Base-by-base conservation (phyloP, 2,329 filamentous ascomycete genomes). In the Epichloe glyceriae region DNA sequence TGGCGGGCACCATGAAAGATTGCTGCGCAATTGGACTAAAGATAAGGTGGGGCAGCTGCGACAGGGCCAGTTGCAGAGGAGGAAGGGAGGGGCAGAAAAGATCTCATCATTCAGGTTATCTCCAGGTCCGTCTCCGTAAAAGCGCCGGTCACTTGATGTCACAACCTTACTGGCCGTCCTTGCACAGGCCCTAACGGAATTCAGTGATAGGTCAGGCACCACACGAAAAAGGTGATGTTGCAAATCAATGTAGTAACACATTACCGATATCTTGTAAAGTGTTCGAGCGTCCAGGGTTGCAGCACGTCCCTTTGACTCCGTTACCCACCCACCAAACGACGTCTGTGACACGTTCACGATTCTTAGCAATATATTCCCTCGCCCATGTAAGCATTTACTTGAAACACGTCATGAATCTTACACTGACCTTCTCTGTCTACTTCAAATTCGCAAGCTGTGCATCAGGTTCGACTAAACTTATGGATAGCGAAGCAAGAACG, bases 1-100 rank as follows among this genome's bases (percentile, higher is more conserved):
- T 41, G 51, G 51, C 49, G 49, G 51, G 45, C 49, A 33, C 17
- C 15, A 40, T 43, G 22, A 46, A 45, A 26, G 45, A 33, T 48
- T 51, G 45, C 46, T 40, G 20, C 39, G 40, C 46, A 51, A 50
- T 41, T 45, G 49, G 49, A 19, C 20, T 43, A 54, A 52, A 53
- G 39, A 47, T 52, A 22, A 54, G 54, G 58, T 61, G 59, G 59
- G 59, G 59, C 52, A 55, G 30, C 41, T 30, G 12, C 30, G n/a
- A 47, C 22, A 17, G 26, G 46, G 30, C 42, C 34, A 41, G 35
- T 39, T 42, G 17, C 40, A 37, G 48, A 50, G 52, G 52, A 53
- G 50, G 50, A 26, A 7, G 22, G 22, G 2, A 22, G 22, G 22
- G 51, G 53, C 44, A 51, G 56, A 56, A 57, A 57, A 58, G 55